phyloP scores from a whole-genome alignment of 306 rosid species.

The Medicago ruthenica region DNA sequence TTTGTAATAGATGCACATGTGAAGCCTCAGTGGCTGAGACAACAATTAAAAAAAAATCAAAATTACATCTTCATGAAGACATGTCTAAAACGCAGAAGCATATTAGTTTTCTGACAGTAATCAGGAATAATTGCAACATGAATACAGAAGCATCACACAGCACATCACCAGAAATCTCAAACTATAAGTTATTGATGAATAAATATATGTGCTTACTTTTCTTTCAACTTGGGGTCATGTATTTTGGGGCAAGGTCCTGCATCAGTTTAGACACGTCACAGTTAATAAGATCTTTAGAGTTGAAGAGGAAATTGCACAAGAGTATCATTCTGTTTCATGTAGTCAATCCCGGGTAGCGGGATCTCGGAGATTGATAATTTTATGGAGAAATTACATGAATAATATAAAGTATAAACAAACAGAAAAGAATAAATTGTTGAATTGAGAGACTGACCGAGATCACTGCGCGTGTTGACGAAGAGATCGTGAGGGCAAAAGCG shows the following conservation, averaged over 20 bases:
- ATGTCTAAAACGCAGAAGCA: slow-evolving; percentile 10
- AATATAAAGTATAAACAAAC: not conserved
- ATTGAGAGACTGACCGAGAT: slow-evolving; percentile 70
- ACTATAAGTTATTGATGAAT: slow-evolving; percentile 16
- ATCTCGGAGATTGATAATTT: too few relatives aligned
- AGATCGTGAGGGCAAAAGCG: slow-evolving; percentile 99
- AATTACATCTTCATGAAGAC: not conserved
- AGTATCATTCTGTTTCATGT: not conserved
- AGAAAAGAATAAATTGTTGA: not conserved
- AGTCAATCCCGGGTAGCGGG: too few relatives aligned
- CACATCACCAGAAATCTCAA: not conserved
- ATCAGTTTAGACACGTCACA: slow-evolving; percentile 19
- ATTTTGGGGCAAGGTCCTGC: slow-evolving; percentile 90
- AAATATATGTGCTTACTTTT: slow-evolving; percentile 64
- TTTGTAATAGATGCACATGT: not conserved
- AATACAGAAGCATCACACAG: slow-evolving; percentile 11
- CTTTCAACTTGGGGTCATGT: slow-evolving; percentile 95
- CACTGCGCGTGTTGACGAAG: slow-evolving; percentile 94
- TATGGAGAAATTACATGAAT: too few relatives aligned
- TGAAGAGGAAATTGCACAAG: slow-evolving; percentile 12
- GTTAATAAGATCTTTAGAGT: not conserved
- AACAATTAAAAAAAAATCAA: not conserved
- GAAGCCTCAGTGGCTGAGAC: slow-evolving; percentile 16
- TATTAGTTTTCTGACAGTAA: slow-evolving; percentile 1
- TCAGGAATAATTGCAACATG: slow-evolving; percentile 16